A percentile compares a stretch with the other conserved stretches of the same genome.
Evolutionary conservation across 108 stramenopile genomes (phyloP).

Genomic region (Schizochytrium sp.): DNA sequence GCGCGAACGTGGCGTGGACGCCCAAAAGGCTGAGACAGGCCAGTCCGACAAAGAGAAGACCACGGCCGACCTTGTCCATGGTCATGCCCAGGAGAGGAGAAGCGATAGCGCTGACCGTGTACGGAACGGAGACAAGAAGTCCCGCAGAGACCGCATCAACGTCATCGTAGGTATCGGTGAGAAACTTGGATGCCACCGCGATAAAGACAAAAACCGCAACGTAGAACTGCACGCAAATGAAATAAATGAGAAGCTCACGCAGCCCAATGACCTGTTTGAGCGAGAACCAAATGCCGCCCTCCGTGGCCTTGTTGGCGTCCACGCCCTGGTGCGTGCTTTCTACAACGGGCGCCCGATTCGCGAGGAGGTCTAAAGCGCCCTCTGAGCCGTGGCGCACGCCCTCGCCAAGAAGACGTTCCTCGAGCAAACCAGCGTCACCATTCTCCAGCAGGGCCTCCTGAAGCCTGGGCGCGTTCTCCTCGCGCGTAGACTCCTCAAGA

Average conservation of each 20-base stretch:
- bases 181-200: neutral
- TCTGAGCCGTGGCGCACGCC: neutral
- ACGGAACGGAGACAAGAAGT: neutral
- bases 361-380: neutral
- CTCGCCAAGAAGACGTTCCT: no score
- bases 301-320: neutral
- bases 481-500: neutral
- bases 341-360: neutral
- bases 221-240: neutral
- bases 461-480: neutral
- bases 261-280: neutral
- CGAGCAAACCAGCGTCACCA: no score
- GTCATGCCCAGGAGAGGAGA: neutral
- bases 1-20: neutral
- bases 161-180: neutral
- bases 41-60: neutral
- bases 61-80: slow-evolving; percentile 11
- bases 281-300: neutral
- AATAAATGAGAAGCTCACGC: neutral
- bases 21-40: neutral
- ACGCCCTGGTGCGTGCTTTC: neutral
- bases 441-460: neutral
- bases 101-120: neutral
- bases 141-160: neutral
- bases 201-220: slow-evolving; percentile 4